Evolutionary conservation across 768 basidiomycete genomes (phyloP), one percentile per base, ranked within the genome.

Genomic region (Suillus subalutaceus): DNA sequence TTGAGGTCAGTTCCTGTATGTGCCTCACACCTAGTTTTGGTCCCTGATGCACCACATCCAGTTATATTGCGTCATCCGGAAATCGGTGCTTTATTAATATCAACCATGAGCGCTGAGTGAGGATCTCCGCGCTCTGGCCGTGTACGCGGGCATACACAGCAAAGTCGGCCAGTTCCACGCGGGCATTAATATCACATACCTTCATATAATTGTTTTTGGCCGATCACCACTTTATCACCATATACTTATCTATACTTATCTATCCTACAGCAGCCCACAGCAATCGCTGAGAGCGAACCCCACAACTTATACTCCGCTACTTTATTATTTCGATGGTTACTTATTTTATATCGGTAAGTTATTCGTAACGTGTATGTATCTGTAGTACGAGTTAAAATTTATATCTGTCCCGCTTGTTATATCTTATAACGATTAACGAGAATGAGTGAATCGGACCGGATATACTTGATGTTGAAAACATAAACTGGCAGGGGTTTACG

Each of bases 1-100:
- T 20, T 43, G 16, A 60, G 59, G 59, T 60, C 26, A 43, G 59
- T 60, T 32, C 59, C 41, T 32, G 59, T 43, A 20, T 43, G 58
- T 30, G 26, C 6, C 18, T 43, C 40, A 43, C 26, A 43, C 26
- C 59, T 32, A 3, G 6, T 30, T 40, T 12, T 20, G 59, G 18
- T 35, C 30, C 18, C 40, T 60, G 41, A 60, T 3, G 5, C 41
- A 7, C 16, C 18, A 4, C 41, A 20, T 32, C 13, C 30, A 60
- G 59, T 26, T 20, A 38, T 43, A 32, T 20, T 20, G 3, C 20
- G 10, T 43, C 41, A 43, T 18, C 12, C 18, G 12, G 26, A 43
- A 7, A 7, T 43, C 3, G 7, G 26, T 12, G 40, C 50, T 52
- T 23, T 50, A 23, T 50, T n/a, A 6, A 18, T 50, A 23, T 50